Conservation (phyloP, 352 stramenopile genomes). For the Globisporangium uncinulatum region DNA sequence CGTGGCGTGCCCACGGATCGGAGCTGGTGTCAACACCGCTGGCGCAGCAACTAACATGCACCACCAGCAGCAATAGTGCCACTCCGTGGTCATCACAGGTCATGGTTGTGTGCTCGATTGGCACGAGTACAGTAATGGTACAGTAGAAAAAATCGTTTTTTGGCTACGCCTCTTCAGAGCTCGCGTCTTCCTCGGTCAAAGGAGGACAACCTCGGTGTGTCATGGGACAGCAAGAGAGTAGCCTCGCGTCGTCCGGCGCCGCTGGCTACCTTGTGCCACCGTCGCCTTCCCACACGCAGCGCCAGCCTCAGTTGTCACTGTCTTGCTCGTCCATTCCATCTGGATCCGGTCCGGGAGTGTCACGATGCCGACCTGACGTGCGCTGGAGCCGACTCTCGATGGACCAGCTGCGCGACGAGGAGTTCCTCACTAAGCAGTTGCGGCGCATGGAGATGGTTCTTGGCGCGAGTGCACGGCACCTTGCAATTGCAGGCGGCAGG, state of each 20-base stretch:
- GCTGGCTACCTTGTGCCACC: conserved; percentile 6
- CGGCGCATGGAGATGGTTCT: conserved; percentile 47
- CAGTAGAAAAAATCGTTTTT: too few species aligned
- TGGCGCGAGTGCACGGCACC: conserved; percentile 16
- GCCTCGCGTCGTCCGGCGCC: background rate
- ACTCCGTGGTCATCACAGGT: too few species aligned
- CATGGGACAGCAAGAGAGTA: conserved; percentile 14
- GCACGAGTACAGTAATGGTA: too few species aligned
- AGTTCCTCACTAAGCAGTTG: conserved; percentile 65
- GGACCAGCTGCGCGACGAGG: conserved; percentile 55
- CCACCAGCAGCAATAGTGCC: too few species aligned
- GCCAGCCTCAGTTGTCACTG: background rate
- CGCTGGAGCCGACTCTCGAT: conserved; percentile 63
- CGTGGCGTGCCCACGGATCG: too few species aligned
- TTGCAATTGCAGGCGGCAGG: background rate
- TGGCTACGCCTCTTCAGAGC: too few species aligned
- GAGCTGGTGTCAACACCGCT: too few species aligned
- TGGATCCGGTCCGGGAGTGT: background rate
- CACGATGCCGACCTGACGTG: conserved; percentile 34
- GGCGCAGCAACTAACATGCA: too few species aligned
- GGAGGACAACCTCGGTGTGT: background rate
- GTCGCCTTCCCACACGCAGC: background rate
- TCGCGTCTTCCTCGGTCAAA: too few species aligned
- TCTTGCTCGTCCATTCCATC: background rate
- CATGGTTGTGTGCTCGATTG: too few species aligned